These are phyloP conservation scores for Cutaneotrichosporon mucoides DNA, from an alignment of 1,284 basidiomycete species.

Conservation along the genomic window DNA sequence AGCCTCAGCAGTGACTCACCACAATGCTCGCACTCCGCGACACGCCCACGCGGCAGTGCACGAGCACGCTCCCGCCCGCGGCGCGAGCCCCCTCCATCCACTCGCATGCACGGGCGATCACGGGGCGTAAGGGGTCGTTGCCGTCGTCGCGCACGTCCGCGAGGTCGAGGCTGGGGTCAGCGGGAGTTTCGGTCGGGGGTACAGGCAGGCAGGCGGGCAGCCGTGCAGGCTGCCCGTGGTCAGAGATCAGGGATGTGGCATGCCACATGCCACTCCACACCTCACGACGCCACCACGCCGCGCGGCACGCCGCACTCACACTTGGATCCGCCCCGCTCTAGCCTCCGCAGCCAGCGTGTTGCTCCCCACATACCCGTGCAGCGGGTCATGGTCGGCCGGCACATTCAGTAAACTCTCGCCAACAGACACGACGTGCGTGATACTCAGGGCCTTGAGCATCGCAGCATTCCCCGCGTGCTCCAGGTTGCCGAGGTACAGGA, in stretches of 20 bases:
- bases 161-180: slow-evolving; percentile 38
- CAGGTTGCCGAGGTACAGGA: slow-evolving; percentile 93
- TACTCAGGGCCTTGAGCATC: slow-evolving; percentile 93
- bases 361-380: slow-evolving; percentile 27
- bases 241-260: neutral
- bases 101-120: slow-evolving; percentile 78
- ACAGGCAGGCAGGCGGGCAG: too few relatives aligned
- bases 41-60: slow-evolving; percentile 95
- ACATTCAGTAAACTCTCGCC: slow-evolving; percentile 60
- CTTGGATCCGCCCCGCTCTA: slow-evolving; percentile 40
- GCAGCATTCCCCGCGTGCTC: slow-evolving; percentile 91
- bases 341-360: slow-evolving; percentile 40
- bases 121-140: slow-evolving; percentile 85
- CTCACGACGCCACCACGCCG: too few relatives aligned
- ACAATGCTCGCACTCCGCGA: slow-evolving; percentile 88
- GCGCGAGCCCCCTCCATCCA: slow-evolving; percentile 86
- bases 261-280: neutral
- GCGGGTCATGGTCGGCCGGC: slow-evolving; percentile 25
- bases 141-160: slow-evolving; percentile 70
- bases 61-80: slow-evolving; percentile 81
- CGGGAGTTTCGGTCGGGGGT: too few relatives aligned
- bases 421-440: slow-evolving; percentile 95
- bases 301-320: slow-evolving; percentile 23
- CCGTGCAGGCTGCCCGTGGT: too few relatives aligned
- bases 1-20: slow-evolving; percentile 51